Evolutionary conservation across 2,329 filamentous ascomycete species (phyloP).

Genomic region (Cladosporium austrohemisphaericum): DNA sequence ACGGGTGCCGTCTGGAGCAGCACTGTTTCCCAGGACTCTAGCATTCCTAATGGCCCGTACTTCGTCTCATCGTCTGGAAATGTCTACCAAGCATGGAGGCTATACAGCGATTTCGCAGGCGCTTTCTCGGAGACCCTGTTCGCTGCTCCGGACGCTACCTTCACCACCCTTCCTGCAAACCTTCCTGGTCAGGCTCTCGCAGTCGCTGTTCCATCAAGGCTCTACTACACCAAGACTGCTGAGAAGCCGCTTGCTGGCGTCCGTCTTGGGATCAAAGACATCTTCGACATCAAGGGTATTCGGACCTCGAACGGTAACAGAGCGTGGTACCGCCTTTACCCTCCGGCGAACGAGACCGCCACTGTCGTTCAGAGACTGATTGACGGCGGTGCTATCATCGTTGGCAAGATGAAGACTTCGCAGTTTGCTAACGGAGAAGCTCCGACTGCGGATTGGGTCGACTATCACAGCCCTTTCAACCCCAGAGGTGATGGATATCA

Average conservation of each 20-base stretch:
- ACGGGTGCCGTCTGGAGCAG: slow-evolving; percentile 10
- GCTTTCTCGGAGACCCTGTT: slow-evolving; percentile 50
- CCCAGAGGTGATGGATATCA: slow-evolving; percentile 45
- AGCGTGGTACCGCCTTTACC: slow-evolving; percentile 55
- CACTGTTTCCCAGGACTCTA: background rate
- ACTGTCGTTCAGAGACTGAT: slow-evolving; percentile 54
- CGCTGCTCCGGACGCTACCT: slow-evolving; percentile 37
- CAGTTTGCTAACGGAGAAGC: slow-evolving; percentile 45
- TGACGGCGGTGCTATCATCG: slow-evolving; percentile 54
- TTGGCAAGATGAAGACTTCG: slow-evolving; percentile 46
- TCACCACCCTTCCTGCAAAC: slow-evolving; percentile 43
- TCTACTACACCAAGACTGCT: slow-evolving; percentile 54
- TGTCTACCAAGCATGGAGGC: slow-evolving; percentile 47
- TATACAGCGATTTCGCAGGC: slow-evolving; percentile 49
- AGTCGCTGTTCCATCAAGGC: slow-evolving; percentile 56
- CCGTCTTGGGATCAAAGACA: slow-evolving; percentile 61
- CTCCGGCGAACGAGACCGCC: slow-evolving; percentile 45
- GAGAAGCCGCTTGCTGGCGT: slow-evolving; percentile 59
- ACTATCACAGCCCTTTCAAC: slow-evolving; percentile 44
- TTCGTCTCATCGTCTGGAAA: slow-evolving; percentile 46
- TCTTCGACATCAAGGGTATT: slow-evolving; percentile 56
- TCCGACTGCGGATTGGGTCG: slow-evolving; percentile 51
- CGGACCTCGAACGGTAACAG: slow-evolving; percentile 56
- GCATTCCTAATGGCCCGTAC: slow-evolving; percentile 47
- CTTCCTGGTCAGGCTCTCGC: slow-evolving; percentile 43